A percentile compares a stretch with the other conserved stretches of the same genome.
Evolutionary conservation across 345 rosid genomes (phyloP).

Genomic region (Limnanthes douglasii): DNA sequence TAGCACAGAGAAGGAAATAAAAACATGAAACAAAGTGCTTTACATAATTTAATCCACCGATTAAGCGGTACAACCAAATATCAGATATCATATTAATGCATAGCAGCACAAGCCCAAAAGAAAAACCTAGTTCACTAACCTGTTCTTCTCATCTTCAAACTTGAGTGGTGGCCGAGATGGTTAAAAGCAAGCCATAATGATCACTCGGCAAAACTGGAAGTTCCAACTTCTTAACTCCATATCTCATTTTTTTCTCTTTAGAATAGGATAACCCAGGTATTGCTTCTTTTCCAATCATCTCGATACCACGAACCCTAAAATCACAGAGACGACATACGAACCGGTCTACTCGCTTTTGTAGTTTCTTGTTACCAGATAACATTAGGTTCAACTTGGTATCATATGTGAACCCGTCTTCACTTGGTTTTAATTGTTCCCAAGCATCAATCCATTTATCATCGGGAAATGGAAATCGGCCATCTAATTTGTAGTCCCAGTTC

Average conservation of each 20-base stretch:
- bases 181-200: conserved; percentile 84
- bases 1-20: no score
- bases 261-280: conserved; percentile 49
- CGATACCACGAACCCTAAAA: conserved; percentile 40
- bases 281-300: conserved; percentile 83
- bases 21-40: no score
- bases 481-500: conserved; percentile 93
- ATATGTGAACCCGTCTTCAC: conserved; percentile 72
- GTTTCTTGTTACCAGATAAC: conserved; percentile 61
- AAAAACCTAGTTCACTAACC: no score
- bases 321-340: conserved; percentile 45
- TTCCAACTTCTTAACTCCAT: conserved; percentile 38
- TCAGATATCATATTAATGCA: no score
- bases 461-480: conserved; percentile 64
- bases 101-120: no score
- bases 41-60: no score
- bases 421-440: conserved; percentile 62
- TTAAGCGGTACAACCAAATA: no score
- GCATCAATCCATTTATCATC: conserved; percentile 64
- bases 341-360: conserved; percentile 71
- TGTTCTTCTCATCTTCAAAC: no score
- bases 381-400: conserved; percentile 83
- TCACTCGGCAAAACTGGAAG: conserved; percentile 96
- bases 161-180: no score
- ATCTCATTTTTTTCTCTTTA: conserved; percentile 71